Base-by-base conservation (phyloP, 345 rosid genomes). In the Eucalyptus sp. region DNA sequence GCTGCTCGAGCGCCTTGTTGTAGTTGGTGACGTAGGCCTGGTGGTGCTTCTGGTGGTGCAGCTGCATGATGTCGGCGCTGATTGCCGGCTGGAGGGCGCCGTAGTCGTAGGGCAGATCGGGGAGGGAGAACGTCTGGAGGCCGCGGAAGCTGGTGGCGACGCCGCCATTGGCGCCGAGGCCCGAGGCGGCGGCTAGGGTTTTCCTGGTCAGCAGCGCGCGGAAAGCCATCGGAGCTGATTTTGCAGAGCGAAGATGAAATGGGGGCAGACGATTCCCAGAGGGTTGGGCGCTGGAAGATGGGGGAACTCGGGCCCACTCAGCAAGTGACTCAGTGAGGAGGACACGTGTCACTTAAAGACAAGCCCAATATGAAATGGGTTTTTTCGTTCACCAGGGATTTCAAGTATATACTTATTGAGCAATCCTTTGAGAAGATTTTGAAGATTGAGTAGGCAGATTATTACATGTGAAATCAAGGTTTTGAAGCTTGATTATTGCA, bases 11-110 rank as follows among this genome's bases (percentile, higher is more conserved):
- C 64, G 98, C 94, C 91, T 95, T 97, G 93, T 96, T 98, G 92
- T 92, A 98, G 91, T 98, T 98, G 84, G 98, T 94, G 90, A 98
- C 84, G 88, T 98, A 98, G 86, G 98, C n/a, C 91, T 95, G 97
- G 89, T 98, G 99, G 87, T 98, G 99, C 92, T 98, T 98, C 94
- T 96, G 97, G 96, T 98, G 99, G 87, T 98, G 99, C 52, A 98
- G 90, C 93, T 95, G 95, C 99, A 98, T 98, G 49, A 98, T 98
- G 91, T 97, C 98, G 87, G 95, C 99, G 89, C 95, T 95, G 88
- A 98, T 96, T 52, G 93, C 99, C 87, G 99, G 99, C 93, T 98
- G 97, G 91, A 98, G 93, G 2, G 97, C 98, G 33, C 95, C 93
- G 46, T 98, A 98, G 81, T 95, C 99, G 90, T 98, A 98, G 4